These are phyloP conservation scores for Parsonsia alboflavescens DNA, from an alignment of 257 asterid genomes.

Conservation along the genomic window DNA sequence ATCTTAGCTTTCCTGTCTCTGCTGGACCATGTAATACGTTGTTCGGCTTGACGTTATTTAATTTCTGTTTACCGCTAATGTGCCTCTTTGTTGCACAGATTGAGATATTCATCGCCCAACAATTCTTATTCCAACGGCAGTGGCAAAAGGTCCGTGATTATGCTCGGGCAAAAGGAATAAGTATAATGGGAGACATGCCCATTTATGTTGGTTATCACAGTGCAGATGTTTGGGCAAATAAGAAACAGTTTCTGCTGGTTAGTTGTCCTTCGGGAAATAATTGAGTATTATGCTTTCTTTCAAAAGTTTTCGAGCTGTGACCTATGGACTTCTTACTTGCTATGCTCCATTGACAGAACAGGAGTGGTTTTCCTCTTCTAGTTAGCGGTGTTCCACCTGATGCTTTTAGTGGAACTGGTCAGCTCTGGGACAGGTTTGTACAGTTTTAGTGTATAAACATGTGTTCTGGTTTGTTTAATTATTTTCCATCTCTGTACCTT, in stretches of 20 bases:
- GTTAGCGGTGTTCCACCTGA: slow-evolving; percentile 99
- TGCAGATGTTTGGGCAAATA: slow-evolving; percentile 99
- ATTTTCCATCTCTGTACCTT: neutral
- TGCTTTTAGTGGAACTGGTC: slow-evolving; percentile 96
- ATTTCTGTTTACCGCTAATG: slow-evolving; percentile 4
- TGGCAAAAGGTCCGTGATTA: slow-evolving; percentile 86
- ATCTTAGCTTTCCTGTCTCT: slow-evolving; percentile 12
- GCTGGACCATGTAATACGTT: slow-evolving; percentile 16
- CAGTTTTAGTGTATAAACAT: slow-evolving; percentile 17
- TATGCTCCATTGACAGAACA: slow-evolving; percentile 42
- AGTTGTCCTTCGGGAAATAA: slow-evolving; percentile 28
- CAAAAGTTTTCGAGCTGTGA: slow-evolving; percentile 17
- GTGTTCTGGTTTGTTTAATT: neutral
- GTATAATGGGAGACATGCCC: slow-evolving; percentile 99
- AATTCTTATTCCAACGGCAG: slow-evolving; percentile 91
- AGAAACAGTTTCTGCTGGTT: slow-evolving; percentile 84
- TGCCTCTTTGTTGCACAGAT: slow-evolving; percentile 50
- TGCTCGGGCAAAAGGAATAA: slow-evolving; percentile 71
- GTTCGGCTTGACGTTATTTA: slow-evolving; percentile 8
- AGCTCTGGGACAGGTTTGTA: slow-evolving; percentile 91
- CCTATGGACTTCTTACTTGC: slow-evolving; percentile 17
- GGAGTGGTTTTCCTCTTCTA: slow-evolving; percentile 72
- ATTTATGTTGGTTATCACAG: slow-evolving; percentile 97
- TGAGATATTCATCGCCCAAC: slow-evolving; percentile 84
- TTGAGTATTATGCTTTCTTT: slow-evolving; percentile 4